Evolutionary conservation across 2,329 filamentous ascomycete species (phyloP).

Genomic region (Aspergillus amoenus): DNA sequence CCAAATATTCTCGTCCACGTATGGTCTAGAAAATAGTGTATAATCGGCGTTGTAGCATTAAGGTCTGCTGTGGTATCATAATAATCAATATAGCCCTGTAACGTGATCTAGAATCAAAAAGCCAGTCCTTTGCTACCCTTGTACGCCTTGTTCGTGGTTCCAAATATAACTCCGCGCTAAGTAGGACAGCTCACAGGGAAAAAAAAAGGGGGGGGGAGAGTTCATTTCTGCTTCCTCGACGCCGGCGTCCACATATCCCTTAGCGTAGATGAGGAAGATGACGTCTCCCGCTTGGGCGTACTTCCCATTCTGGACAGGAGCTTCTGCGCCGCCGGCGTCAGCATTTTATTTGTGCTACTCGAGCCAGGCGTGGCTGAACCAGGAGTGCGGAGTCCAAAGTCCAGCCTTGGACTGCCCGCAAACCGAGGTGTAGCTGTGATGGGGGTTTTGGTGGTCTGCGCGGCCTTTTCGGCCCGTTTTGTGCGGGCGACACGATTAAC

Average conservation of each 20-base stretch:
- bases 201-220: background rate
- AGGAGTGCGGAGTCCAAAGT: conserved; percentile 31
- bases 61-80: background rate
- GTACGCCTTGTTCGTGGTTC: background rate
- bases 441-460: conserved; percentile 57
- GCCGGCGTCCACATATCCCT: conserved; percentile 44
- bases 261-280: conserved; percentile 18
- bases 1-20: background rate
- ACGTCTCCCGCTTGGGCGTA: conserved; percentile 29
- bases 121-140: too few relatives aligned
- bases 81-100: background rate
- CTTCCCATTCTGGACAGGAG: conserved; percentile 40
- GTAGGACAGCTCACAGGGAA: background rate
- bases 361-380: conserved; percentile 18
- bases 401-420: conserved; percentile 40
- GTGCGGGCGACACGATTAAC: conserved; percentile 76
- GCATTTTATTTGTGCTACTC: conserved; percentile 28
- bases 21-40: background rate
- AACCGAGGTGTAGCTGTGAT: conserved; percentile 35
- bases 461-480: conserved; percentile 63
- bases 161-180: background rate
- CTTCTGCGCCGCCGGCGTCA: conserved; percentile 47
- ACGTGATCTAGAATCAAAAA: background rate
- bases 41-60: background rate
- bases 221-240: conserved; percentile 27